Percentiles rank a stretch among this genome's conserved stretches.
Evolutionary conservation across 805 yeast species (phyloP).

Genomic region (Cyberlindnera japonica): DNA sequence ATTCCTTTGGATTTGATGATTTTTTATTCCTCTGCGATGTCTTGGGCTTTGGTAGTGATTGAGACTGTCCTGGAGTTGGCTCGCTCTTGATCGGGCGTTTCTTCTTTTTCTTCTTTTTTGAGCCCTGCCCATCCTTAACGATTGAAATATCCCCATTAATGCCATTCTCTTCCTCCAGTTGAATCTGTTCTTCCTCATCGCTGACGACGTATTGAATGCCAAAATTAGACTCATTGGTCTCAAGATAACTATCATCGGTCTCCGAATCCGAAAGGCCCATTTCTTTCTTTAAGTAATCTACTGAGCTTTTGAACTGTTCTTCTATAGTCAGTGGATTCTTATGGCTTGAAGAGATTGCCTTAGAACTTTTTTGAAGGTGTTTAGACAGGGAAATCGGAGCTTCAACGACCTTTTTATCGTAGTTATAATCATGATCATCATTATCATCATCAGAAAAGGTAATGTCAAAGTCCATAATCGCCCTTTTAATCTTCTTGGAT

Average conservation of each 20-base stretch:
- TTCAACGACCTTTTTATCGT: background rate
- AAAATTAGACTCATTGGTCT: too few species aligned
- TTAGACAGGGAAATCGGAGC: too few species aligned
- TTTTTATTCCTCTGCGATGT: background rate
- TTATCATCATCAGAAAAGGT: slow-evolving; percentile 17
- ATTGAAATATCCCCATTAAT: background rate
- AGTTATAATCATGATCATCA: background rate
- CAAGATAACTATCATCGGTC: background rate
- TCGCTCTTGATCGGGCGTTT: background rate
- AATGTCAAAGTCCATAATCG: slow-evolving; percentile 22
- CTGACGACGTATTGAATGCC: slow-evolving; percentile 13
- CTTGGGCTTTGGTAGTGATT: background rate
- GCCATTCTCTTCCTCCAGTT: slow-evolving; percentile 9
- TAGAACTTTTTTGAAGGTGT: background rate
- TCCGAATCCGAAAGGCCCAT: slow-evolving; percentile 8
- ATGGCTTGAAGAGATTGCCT: background rate
- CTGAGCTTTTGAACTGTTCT: slow-evolving; percentile 6
- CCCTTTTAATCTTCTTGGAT: slow-evolving; percentile 13
- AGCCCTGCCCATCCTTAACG: background rate
- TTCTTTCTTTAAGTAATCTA: slow-evolving; percentile 9
- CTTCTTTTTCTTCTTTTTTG: slow-evolving; percentile 1
- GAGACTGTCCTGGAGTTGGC: background rate
- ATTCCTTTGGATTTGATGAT: background rate
- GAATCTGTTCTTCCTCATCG: slow-evolving; percentile 19
- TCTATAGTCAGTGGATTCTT: too few species aligned